Conservation (phyloP, 192 early-diverging fungal genomes). For the Tieghemiomyces parasiticus region DNA sequence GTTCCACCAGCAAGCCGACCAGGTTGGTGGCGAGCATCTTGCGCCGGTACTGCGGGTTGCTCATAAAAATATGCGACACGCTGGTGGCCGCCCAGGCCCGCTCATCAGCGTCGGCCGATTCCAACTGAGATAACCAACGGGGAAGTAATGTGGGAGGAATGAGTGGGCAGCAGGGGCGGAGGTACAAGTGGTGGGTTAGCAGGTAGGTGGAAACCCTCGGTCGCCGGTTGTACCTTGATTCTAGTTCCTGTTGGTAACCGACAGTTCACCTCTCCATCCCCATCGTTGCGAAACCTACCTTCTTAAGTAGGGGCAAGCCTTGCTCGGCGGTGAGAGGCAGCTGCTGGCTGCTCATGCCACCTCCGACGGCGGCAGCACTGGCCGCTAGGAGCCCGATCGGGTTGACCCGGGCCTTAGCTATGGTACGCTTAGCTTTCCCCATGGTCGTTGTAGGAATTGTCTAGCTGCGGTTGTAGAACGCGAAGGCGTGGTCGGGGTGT, state of each 20-base stretch:
- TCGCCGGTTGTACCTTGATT: not conserved
- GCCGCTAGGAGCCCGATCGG: conserved; percentile 18
- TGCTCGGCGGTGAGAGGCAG: conserved; percentile 12
- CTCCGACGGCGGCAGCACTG: conserved; percentile 14
- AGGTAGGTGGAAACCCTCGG: not conserved
- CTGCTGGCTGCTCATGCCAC: conserved; percentile 20
- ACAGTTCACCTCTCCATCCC: not conserved
- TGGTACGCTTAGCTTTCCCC: conserved; percentile 28
- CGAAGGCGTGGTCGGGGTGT: too few species aligned
- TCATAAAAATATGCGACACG: conserved; percentile 61
- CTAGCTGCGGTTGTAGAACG: too few species aligned
- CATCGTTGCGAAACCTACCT: not conserved
- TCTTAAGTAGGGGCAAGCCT: conserved; percentile 5
- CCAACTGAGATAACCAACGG: conserved; percentile 32
- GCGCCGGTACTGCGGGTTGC: conserved; percentile 38
- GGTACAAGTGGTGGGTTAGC: not conserved
- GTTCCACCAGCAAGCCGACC: conserved; percentile 45
- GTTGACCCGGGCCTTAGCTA: conserved; percentile 25
- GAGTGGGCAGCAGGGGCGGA: not conserved
- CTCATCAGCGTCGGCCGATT: conserved; percentile 49
- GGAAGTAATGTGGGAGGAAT: not conserved
- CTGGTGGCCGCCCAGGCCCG: conserved; percentile 81
- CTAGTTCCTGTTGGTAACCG: not conserved
- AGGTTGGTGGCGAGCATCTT: conserved; percentile 61
- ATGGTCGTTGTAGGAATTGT: too few species aligned